phyloP scores from a whole-genome alignment of 1,284 basidiomycete genomes.

The Cryptococcus sp. region DNA sequence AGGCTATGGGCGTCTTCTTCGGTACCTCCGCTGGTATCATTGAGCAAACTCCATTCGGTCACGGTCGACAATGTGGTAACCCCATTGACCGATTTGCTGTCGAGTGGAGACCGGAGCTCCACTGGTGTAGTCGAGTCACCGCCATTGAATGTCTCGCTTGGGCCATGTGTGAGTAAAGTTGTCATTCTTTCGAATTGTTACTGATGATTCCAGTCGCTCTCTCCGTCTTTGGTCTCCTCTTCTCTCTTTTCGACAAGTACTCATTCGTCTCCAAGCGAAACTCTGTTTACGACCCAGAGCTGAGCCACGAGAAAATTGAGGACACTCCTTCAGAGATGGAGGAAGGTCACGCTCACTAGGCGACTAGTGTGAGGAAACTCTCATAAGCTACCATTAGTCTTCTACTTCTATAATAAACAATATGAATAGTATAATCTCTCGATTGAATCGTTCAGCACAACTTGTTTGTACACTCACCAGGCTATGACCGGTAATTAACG shows the following conservation, averaged over 20 bases:
- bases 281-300: constrained; percentile 20
- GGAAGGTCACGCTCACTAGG: too few species aligned
- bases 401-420: too few species aligned
- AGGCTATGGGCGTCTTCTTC: constrained; percentile 19
- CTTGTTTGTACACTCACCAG: too few species aligned
- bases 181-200: not conserved
- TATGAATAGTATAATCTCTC: too few species aligned
- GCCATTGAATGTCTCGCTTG: constrained; percentile 36
- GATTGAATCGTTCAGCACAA: too few species aligned
- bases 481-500: too few species aligned
- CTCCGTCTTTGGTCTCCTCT: constrained; percentile 31
- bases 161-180: constrained; percentile 32
- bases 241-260: constrained; percentile 28
- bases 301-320: constrained; percentile 2
- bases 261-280: constrained; percentile 17
- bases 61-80: constrained; percentile 37
- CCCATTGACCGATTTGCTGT: constrained; percentile 21
- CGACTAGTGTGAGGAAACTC: too few species aligned
- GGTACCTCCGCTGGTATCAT: constrained; percentile 37
- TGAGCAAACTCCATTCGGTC: constrained; percentile 36
- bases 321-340: not conserved
- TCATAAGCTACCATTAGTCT: too few species aligned
- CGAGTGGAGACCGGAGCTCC: constrained; percentile 22
- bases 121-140: constrained; percentile 27
- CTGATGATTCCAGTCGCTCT: constrained; percentile 24